Conservation (phyloP, 805 yeast species). For the Wickerhamomyces bovis region DNA sequence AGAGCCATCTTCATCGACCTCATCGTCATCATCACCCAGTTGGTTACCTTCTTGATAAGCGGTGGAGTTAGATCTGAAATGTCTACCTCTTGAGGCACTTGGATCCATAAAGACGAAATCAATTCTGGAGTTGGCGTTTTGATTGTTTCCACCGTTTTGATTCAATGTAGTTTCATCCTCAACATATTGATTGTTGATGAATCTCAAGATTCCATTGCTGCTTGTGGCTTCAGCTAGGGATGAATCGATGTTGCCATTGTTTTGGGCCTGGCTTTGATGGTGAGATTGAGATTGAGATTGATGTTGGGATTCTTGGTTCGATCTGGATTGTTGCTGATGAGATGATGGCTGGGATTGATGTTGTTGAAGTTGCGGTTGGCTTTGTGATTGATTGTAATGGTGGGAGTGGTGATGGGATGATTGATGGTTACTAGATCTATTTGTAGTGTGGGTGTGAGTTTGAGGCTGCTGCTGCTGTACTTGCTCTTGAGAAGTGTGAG, state of each 20-base stretch:
- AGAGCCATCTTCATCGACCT: slow-evolving; percentile 11
- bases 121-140: slow-evolving; percentile 18
- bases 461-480: slow-evolving; percentile 21
- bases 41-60: slow-evolving; percentile 10
- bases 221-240: slow-evolving; percentile 15
- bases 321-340: slow-evolving; percentile 10
- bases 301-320: slow-evolving; percentile 14
- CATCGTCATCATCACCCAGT: slow-evolving; percentile 12
- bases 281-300: slow-evolving; percentile 9
- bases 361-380: slow-evolving; percentile 18
- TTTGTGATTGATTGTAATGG: background rate
- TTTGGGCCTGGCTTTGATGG: slow-evolving; percentile 9
- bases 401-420: background rate
- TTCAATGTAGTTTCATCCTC: slow-evolving; percentile 21
- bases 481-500: slow-evolving; percentile 20
- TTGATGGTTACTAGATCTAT: slow-evolving; percentile 18
- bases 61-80: slow-evolving; percentile 17
- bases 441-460: slow-evolving; percentile 1
- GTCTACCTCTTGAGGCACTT: slow-evolving; percentile 19
- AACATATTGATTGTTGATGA: slow-evolving; percentile 26
- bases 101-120: slow-evolving; percentile 27
- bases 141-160: slow-evolving; percentile 3
- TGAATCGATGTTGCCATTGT: slow-evolving; percentile 15
- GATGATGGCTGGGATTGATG: slow-evolving; percentile 12
- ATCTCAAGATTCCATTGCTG: slow-evolving; percentile 22